Base-by-base conservation (phyloP, 2,329 filamentous ascomycete species). In the Paracorniculantispora psalliotae region DNA sequence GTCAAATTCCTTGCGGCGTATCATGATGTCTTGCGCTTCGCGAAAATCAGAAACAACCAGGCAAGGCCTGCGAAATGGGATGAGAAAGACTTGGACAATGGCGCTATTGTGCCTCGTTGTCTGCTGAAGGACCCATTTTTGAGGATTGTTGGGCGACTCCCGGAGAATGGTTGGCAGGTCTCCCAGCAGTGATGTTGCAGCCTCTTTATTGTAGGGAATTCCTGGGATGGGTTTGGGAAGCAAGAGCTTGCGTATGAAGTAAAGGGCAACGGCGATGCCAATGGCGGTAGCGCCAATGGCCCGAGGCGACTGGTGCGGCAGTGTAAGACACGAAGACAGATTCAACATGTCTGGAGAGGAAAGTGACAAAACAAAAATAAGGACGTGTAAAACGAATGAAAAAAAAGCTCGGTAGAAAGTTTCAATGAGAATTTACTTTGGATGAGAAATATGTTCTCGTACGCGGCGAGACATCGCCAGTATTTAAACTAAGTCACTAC, bases 61-160 rank as follows among this genome's bases (percentile, higher is more conserved):
- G 64, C 70, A 73, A 1, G 79, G 80, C 28, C 68, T 68, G 1
- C 64, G 61, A 13, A 79, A 69, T 0, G 79, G 78, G 8, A 68
- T 66, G 56, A 80, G 64, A 64, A 81, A 81, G 4, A 77, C 67
- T 63, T 83, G 80, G 6, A 75, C 65, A 58, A 82, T 71, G 0
- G 78, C 28, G 12, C 8, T 28, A 15, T 49, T 49, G 46, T 28
- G 46, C 25, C 25, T 15, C 7, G 8, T 28, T 19, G 25, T 28
- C 26, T 49, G 46, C 4, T 49, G 13, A 8, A 19, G 7, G 6
- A 49, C 30, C 46, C 46, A 49, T 23, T 7, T 23, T 8, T 41
- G 37, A 47, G 44, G 44, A 15, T 47, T 47, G 4, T 47, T 19
- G 23, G 44, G 44, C 6, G 44, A 21, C 19, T 47, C 44, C 7